Base-by-base conservation (phyloP, 148 eudicot genomes). In the Limonium bicolor region DNA sequence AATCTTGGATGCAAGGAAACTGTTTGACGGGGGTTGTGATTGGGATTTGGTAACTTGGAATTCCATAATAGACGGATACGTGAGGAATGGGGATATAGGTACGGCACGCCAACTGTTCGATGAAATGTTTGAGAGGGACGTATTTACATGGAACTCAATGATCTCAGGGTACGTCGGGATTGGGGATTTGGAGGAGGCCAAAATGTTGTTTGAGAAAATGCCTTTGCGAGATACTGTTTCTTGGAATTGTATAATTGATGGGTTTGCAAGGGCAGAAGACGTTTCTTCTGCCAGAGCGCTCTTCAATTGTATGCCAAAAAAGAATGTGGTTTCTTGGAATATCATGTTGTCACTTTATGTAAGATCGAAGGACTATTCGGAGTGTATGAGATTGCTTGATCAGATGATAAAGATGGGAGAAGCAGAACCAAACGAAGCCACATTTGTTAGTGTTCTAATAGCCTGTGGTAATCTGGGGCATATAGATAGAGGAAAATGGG, bases 221-320 rank as follows among this genome's bases (percentile, higher is more conserved):
- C 74, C 66, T 21, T n/a, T 28, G 17, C 56, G 61, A 48, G 80
- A 77, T 64, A 20, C 56, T 10, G 71, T 77, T 25, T 69, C 76
- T 16, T 79, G 82, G 73, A 79, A 72, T 53, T 75, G 69, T 44
- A 43, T 75, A 67, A 48, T 75, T 29, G 73, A 66, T 20, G 82
- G 87, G 34, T 75, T 66, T 61, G 76, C 76, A 7, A 63, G 59
- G 51, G 15, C 34, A 14, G 79, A 77, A 46, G 56, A 75, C 38
- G 45, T 60, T 27, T 34, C 27, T n/a, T 65, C 63, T 54, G 81
- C 86, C 20, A 54, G 59, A 25, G 52, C 59, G 49, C 50, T 68
- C 58, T 78, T 78, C 26, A 51, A 74, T 50, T 52, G 46, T 2
- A 68, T 78, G 81, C 68, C 73, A 27, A 12, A 14, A 8, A 61